A percentile compares a stretch with the other conserved stretches of the same genome.
These are phyloP conservation scores for Chaetoceros muelleri DNA, from an alignment of 108 stramenopile genomes.

Conservation along the genomic window DNA sequence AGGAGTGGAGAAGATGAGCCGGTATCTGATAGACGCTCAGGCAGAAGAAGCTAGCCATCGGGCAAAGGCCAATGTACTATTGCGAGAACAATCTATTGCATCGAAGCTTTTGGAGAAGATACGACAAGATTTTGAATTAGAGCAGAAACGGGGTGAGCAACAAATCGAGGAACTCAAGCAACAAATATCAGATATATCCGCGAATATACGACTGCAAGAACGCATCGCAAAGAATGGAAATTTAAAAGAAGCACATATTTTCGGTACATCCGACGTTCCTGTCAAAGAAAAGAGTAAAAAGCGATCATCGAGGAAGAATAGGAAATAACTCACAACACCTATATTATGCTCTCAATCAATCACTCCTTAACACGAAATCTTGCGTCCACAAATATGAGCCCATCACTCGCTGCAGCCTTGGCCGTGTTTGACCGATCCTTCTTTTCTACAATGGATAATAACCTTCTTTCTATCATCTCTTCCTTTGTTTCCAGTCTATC, in stretches of 20 bases:
- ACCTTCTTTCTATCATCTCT: conserved; percentile 7
- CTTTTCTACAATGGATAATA: conserved; percentile 25
- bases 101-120: conserved; percentile 62
- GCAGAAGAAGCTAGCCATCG: conserved; percentile 53
- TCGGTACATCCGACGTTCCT: conserved; percentile 27
- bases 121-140: conserved; percentile 37
- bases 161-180: conserved; percentile 70
- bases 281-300: too few relatives aligned
- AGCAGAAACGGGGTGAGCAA: conserved; percentile 28
- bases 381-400: conserved; percentile 58
- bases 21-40: conserved; percentile 46
- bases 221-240: conserved; percentile 60
- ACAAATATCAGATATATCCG: conserved; percentile 70
- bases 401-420: conserved; percentile 46
- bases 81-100: conserved; percentile 59
- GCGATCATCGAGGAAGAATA: too few relatives aligned
- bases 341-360: too few relatives aligned
- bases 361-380: conserved; percentile 7
- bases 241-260: conserved; percentile 61
- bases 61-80: conserved; percentile 41
- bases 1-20: conserved; percentile 33
- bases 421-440: conserved; percentile 29
- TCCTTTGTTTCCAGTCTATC: neutral
- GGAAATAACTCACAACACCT: too few relatives aligned
- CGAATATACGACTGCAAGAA: conserved; percentile 57